Evolutionary conservation across 768 basidiomycete species (phyloP).

Genomic region (Amanita rubescens): DNA sequence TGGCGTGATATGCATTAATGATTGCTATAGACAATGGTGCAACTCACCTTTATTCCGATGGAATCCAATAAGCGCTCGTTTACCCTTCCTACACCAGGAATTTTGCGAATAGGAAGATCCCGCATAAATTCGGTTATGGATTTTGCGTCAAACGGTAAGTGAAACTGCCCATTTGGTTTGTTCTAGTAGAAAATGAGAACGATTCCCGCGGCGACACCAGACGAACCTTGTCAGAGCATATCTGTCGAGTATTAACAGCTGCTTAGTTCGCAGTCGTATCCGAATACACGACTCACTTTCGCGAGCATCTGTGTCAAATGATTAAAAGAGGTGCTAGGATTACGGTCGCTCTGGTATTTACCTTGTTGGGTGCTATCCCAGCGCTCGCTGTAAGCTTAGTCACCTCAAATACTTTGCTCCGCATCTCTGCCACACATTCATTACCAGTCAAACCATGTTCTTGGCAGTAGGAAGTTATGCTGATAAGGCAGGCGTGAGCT

Average conservation of each 20-base stretch:
- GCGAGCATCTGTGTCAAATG: constrained; percentile 66
- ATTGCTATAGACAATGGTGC: not conserved
- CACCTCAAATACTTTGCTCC: constrained; percentile 62
- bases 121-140: constrained; percentile 71
- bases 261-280: not conserved
- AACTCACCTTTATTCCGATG: constrained; percentile 69
- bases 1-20: not conserved
- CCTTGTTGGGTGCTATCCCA: constrained; percentile 94
- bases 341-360: constrained; percentile 23
- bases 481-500: constrained; percentile 17
- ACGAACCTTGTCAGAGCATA: constrained; percentile 83
- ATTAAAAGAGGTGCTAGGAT: constrained; percentile 5
- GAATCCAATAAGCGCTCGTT: constrained; percentile 83
- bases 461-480: constrained; percentile 81
- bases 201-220: not conserved
- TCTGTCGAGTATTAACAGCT: constrained; percentile 34
- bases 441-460: constrained; percentile 55
- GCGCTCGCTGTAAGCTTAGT: constrained; percentile 89
- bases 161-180: constrained; percentile 91
- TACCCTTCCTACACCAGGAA: constrained; percentile 88
- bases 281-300: constrained; percentile 46
- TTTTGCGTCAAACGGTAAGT: constrained; percentile 56
- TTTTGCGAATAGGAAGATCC: constrained; percentile 75
- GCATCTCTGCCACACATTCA: constrained; percentile 74
- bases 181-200: constrained; percentile 40